Evolutionary conservation across 2,329 filamentous ascomycete species (phyloP), one percentile per base, ranked within the genome.

Genomic region (Aspergillus pseudoterreus): DNA sequence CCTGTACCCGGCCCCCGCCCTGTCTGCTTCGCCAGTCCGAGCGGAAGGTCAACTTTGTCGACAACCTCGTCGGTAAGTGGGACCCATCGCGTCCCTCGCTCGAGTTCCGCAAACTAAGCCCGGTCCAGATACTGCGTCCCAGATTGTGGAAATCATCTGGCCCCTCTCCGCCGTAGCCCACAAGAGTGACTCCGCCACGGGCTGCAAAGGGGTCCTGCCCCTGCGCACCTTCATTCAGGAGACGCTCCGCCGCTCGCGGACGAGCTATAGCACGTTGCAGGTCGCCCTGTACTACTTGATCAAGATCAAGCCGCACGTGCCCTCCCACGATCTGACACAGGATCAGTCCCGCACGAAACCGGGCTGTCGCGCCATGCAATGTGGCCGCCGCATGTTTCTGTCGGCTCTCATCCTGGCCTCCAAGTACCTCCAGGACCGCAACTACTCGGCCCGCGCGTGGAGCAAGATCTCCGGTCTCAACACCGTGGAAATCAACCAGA

Each of bases 401-500:
- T 86, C 94, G 10, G 92, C 92, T 44, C 80, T 99, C 55, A 97
- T 99, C 59, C 80, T 99, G 51, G 94, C 94, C 2, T 97, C 94
- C 33, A 99, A 99, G 77, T 99, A 97, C 69, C 78, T 99, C 43
- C 94, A 99, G 73, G 94, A 99, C 70, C 87, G 92, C 61, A 99
- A 97, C 75, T 99, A 95, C 74, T 97, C 94, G 12, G 91, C 94
- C 45, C 86, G 92, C 50, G 94, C 94, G 39, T 99, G 94, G 94
- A 97, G 92, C 72, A 97, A 96, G 78, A 99, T 99, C 62, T 97
- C 94, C 15, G 94, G 94, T n/a, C 79, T 99, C 51, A 90, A 89
- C 68, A 92, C 91, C 3, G 78, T 83, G 51, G 94, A 99, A 74
- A 97, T 99, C 72, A 97, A 97, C 73, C 87, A 91, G 66, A 97